phyloP scores from a whole-genome alignment of 305 asterid genomes.

The Ilex paraguariensis region DNA sequence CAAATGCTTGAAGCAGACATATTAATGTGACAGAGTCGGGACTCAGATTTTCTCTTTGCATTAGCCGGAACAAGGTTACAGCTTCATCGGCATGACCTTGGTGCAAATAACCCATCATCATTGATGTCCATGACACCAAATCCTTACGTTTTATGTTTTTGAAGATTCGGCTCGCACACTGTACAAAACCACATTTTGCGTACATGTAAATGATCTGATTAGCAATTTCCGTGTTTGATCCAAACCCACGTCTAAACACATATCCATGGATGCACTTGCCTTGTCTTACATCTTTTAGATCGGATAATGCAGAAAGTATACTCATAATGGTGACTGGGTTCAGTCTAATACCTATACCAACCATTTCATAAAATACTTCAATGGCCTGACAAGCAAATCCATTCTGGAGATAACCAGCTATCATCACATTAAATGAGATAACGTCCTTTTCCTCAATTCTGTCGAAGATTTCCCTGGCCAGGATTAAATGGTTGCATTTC shows the following conservation, averaged over 20 bases:
- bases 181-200: slow-evolving; percentile 31
- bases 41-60: slow-evolving; percentile 32
- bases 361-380: slow-evolving; percentile 35
- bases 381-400: slow-evolving; percentile 28
- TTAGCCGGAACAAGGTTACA: slow-evolving; percentile 27
- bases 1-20: slow-evolving; percentile 39
- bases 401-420: slow-evolving; percentile 41
- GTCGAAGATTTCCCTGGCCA: slow-evolving; percentile 33
- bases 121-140: slow-evolving; percentile 46
- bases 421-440: slow-evolving; percentile 44
- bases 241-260: slow-evolving; percentile 35
- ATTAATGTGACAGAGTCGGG: slow-evolving; percentile 44
- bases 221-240: slow-evolving; percentile 28
- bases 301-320: slow-evolving; percentile 34
- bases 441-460: slow-evolving; percentile 30
- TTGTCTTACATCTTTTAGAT: slow-evolving; percentile 18
- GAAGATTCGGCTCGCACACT: slow-evolving; percentile 27
- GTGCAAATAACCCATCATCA: slow-evolving; percentile 35
- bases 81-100: slow-evolving; percentile 35
- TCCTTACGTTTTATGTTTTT: slow-evolving; percentile 29
- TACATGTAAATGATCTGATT: slow-evolving; percentile 42
- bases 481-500: slow-evolving; percentile 33
- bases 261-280: slow-evolving; percentile 42
- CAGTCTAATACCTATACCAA: slow-evolving; percentile 20
- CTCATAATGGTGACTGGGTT: slow-evolving; percentile 37